Evolutionary conservation across 2,329 filamentous ascomycete genomes (phyloP).

Genomic region (Cladosporium velox): DNA sequence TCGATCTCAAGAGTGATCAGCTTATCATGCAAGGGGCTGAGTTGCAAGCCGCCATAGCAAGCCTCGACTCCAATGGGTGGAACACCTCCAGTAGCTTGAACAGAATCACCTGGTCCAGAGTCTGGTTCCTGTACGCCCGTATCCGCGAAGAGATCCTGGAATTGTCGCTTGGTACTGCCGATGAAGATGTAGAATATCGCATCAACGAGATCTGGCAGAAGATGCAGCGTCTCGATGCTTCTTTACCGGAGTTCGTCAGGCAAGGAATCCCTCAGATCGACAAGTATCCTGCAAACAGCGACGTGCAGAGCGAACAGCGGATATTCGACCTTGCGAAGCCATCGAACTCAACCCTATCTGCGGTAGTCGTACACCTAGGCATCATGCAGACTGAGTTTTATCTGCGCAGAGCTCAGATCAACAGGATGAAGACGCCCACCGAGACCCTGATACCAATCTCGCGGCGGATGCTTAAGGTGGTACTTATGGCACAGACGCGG

Average conservation of each 20-base stretch:
- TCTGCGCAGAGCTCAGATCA: slow-evolving; percentile 58
- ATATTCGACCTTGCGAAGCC: slow-evolving; percentile 11
- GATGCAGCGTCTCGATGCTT: slow-evolving; percentile 43
- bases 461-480: slow-evolving; percentile 41
- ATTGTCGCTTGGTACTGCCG: slow-evolving; percentile 51
- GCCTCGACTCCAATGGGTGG: slow-evolving; percentile 56
- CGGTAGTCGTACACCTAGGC: slow-evolving; percentile 42
- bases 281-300: slow-evolving; percentile 20
- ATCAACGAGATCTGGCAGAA: slow-evolving; percentile 43
- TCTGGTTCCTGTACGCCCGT: slow-evolving; percentile 50
- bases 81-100: slow-evolving; percentile 50
- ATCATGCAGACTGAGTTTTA: slow-evolving; percentile 62
- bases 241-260: slow-evolving; percentile 35
- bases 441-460: slow-evolving; percentile 42
- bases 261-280: slow-evolving; percentile 32
- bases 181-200: slow-evolving; percentile 43
- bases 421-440: slow-evolving; percentile 39
- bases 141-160: slow-evolving; percentile 63
- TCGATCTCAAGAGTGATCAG: slow-evolving; percentile 56
- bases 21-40: slow-evolving; percentile 49
- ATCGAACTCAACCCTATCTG: slow-evolving; percentile 39
- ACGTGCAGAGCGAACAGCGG: slow-evolving; percentile 10
- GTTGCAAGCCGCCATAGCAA: slow-evolving; percentile 42
- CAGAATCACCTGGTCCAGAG: slow-evolving; percentile 49
- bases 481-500: slow-evolving; percentile 41